Conservation (phyloP, 1,139 yeast genomes). For the Nematodospora anomalae region DNA sequence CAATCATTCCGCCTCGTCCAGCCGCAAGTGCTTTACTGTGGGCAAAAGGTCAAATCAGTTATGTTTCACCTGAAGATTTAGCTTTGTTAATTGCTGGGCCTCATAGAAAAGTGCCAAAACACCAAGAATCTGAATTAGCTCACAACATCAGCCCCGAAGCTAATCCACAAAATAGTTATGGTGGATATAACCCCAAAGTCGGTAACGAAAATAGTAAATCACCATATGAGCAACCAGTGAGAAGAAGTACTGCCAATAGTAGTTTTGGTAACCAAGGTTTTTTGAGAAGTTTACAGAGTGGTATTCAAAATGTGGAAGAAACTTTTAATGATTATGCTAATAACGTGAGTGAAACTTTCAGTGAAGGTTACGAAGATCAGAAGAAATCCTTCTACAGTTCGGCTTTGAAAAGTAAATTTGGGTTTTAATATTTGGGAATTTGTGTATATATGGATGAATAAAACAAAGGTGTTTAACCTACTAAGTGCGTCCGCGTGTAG, state of each 20-base stretch:
- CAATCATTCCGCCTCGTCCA: slow-evolving; percentile 77
- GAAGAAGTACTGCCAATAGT: slow-evolving; percentile 21
- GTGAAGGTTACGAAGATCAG: slow-evolving; percentile 50
- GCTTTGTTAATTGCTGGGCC: slow-evolving; percentile 61
- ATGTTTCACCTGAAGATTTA: slow-evolving; percentile 59
- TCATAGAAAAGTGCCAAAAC: slow-evolving; percentile 52
- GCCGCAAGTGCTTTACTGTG: slow-evolving; percentile 77
- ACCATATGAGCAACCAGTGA: slow-evolving; percentile 52
- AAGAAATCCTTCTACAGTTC: slow-evolving; percentile 53
- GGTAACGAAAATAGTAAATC: slow-evolving; percentile 12
- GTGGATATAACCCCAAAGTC: slow-evolving; percentile 23
- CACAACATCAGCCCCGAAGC: slow-evolving; percentile 53
- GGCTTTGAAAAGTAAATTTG: slow-evolving; percentile 55
- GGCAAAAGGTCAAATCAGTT: slow-evolving; percentile 73
- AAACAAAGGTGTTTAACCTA: not conserved
- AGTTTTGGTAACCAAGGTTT: slow-evolving; percentile 37
- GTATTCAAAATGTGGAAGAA: slow-evolving; percentile 56
- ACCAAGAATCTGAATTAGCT: slow-evolving; percentile 58
- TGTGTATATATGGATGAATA: not conserved
- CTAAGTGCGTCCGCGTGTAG: slow-evolving; percentile 2
- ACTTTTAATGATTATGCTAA: slow-evolving; percentile 59
- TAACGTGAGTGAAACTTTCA: slow-evolving; percentile 53
- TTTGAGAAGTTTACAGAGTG: slow-evolving; percentile 50
- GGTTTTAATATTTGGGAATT: slow-evolving; percentile 45
- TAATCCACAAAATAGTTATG: slow-evolving; percentile 35